Evolutionary conservation across 495 filamentous ascomycete genomes (phyloP).

Genomic region (Penicillium taxi): DNA sequence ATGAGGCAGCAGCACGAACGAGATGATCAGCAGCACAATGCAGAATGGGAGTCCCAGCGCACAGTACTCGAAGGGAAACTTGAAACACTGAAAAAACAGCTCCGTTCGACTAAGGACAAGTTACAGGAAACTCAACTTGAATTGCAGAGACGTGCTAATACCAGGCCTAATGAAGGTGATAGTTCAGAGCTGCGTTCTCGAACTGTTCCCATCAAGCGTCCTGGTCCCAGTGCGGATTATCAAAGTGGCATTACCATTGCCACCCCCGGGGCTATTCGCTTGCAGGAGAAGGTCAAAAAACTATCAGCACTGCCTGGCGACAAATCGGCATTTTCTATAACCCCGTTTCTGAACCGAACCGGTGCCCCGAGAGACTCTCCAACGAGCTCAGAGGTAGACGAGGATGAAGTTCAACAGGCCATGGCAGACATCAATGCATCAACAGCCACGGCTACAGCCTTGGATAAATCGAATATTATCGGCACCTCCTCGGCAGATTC

Average conservation of each 20-base stretch:
- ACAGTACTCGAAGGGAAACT: slow-evolving; percentile 57
- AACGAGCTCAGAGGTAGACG: slow-evolving; percentile 25
- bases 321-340: slow-evolving; percentile 88
- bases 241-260: slow-evolving; percentile 50
- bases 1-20: slow-evolving; percentile 29
- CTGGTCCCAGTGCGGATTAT: slow-evolving; percentile 29
- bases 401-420: slow-evolving; percentile 17
- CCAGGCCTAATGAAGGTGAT: slow-evolving; percentile 9
- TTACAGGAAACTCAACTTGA: slow-evolving; percentile 52
- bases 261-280: slow-evolving; percentile 55
- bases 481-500: background rate
- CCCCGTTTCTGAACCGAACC: slow-evolving; percentile 80
- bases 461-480: background rate
- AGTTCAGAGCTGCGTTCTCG: slow-evolving; percentile 30
- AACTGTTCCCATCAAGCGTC: slow-evolving; percentile 32
- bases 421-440: background rate
- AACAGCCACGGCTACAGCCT: slow-evolving; percentile 2
- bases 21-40: slow-evolving; percentile 21
- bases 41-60: slow-evolving; percentile 47
- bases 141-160: slow-evolving; percentile 32
- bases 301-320: slow-evolving; percentile 58
- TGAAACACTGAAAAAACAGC: slow-evolving; percentile 57
- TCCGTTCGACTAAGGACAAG: slow-evolving; percentile 57
- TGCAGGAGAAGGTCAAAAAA: slow-evolving; percentile 45
- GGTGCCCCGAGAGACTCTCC: slow-evolving; percentile 42